Percentiles rank a stretch among this genome's conserved stretches.
These are phyloP conservation scores for Fusarium sterilihyphosum DNA, from an alignment of 2,329 filamentous ascomycete species.

Conservation along the genomic window DNA sequence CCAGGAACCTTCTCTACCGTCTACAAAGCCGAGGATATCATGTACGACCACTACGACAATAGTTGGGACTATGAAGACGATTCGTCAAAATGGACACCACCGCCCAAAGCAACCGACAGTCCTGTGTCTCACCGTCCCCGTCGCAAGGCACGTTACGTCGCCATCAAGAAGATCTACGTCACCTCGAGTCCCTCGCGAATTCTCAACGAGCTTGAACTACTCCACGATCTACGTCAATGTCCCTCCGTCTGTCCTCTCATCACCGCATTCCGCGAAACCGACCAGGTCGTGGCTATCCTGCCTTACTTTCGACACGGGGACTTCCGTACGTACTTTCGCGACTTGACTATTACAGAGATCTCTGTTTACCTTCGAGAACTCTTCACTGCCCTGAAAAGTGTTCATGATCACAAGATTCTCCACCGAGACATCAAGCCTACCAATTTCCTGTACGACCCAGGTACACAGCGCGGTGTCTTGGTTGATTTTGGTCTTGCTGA, in stretches of 20 bases:
- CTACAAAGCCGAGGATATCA: conserved; percentile 95
- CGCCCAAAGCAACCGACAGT: conserved; percentile 64
- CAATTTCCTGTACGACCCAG: conserved; percentile 93
- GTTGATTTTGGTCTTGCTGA: conserved; percentile 99
- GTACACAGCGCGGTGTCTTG: conserved; percentile 82
- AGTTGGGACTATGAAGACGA: conserved; percentile 83
- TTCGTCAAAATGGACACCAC: conserved; percentile 74
- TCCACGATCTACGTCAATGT: conserved; percentile 86
- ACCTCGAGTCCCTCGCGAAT: conserved; percentile 94
- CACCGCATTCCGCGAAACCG: conserved; percentile 93
- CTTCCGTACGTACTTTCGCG: conserved; percentile 93
- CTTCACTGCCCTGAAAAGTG: conserved; percentile 83
- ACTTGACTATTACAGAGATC: conserved; percentile 88
- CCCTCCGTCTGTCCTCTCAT: conserved; percentile 92
- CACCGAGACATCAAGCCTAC: conserved; percentile 98
- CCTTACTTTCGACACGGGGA: conserved; percentile 97
- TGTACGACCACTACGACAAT: conserved; percentile 85
- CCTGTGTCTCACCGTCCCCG: conserved; percentile 45
- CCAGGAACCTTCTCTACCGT: conserved; percentile 97
- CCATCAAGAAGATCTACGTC: conserved; percentile 99
- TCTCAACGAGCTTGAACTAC: conserved; percentile 92
- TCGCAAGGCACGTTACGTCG: conserved; percentile 77
- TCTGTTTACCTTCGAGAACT: conserved; percentile 89
- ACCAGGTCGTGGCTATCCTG: conserved; percentile 93
- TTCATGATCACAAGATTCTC: conserved; percentile 85